phyloP scores from a whole-genome alignment of 345 rosid species.

The Lumnitzera littorea region DNA sequence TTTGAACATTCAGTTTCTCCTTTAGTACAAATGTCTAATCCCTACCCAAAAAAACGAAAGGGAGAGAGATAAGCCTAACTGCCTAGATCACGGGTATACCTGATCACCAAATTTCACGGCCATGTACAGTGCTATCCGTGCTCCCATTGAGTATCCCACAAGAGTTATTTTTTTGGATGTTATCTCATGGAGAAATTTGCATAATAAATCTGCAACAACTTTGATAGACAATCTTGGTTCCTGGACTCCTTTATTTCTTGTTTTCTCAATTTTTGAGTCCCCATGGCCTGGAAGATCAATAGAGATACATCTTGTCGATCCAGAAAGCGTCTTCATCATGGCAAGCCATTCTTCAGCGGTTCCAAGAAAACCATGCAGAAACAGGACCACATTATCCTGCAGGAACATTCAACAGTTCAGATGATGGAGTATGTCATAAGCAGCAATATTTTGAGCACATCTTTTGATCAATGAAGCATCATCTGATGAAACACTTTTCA shows the following conservation, averaged over 20 bases:
- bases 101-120: conserved; percentile 47
- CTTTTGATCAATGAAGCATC: not conserved
- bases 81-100: conserved; percentile 29
- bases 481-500: too few relatives aligned
- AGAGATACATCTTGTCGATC: conserved; percentile 76
- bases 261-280: conserved; percentile 36
- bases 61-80: not conserved
- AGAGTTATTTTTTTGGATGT: conserved; percentile 53
- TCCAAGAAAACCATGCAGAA: conserved; percentile 95
- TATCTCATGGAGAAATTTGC: conserved; percentile 38
- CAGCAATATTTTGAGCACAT: not conserved
- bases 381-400: conserved; percentile 53
- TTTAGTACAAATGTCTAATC: not conserved
- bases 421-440: too few relatives aligned
- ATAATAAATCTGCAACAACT: conserved; percentile 33
- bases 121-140: conserved; percentile 82
- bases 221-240: conserved; percentile 47
- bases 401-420: not conserved
- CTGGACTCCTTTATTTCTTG: conserved; percentile 15
- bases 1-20: not conserved
- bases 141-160: conserved; percentile 97
- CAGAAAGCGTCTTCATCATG: conserved; percentile 69
- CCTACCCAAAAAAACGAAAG: too few relatives aligned
- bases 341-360: conserved; percentile 86
- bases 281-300: conserved; percentile 95